Evolutionary conservation across 257 asterid genomes (phyloP).

Genomic region (Knoxia roxburghii): DNA sequence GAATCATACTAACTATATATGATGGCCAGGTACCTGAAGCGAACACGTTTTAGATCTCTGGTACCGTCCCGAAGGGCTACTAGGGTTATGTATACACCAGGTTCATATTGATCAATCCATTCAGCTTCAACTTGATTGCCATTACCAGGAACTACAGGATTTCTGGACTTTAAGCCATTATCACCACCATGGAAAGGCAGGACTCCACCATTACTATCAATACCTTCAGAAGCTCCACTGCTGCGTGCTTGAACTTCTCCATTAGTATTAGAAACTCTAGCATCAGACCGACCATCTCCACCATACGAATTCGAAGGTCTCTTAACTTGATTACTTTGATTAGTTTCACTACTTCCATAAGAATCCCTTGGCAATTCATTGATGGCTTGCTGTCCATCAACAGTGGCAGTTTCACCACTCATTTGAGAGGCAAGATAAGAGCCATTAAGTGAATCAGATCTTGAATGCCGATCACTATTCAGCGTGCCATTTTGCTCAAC

Average conservation of each 20-base stretch:
- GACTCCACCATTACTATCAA: constrained; percentile 35
- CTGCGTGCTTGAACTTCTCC: constrained; percentile 34
- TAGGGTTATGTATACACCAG: constrained; percentile 88
- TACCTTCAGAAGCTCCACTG: constrained; percentile 42
- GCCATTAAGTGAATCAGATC: constrained; percentile 33
- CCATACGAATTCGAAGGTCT: constrained; percentile 34
- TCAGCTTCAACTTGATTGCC: constrained; percentile 72
- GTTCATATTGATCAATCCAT: constrained; percentile 91
- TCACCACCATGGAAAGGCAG: constrained; percentile 38
- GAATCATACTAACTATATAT: no score
- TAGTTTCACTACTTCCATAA: constrained; percentile 27
- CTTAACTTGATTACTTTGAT: constrained; percentile 29
- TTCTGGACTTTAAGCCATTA: constrained; percentile 46
- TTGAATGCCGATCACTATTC: constrained; percentile 43
- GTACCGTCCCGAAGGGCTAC: constrained; percentile 88
- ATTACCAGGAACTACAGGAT: constrained; percentile 36
- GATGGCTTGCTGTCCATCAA: constrained; percentile 27
- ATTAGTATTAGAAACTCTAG: constrained; percentile 45
- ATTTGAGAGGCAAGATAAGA: constrained; percentile 38
- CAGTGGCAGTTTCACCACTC: constrained; percentile 30
- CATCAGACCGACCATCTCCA: constrained; percentile 30
- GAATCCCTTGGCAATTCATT: constrained; percentile 25
- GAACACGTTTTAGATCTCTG: constrained; percentile 93
- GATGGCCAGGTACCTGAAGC: constrained; percentile 65
- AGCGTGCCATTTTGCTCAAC: constrained; percentile 49